Evolutionary conservation across 805 yeast genomes (phyloP), one percentile per base, ranked within the genome.

Genomic region (Lachancea kluyveri): DNA sequence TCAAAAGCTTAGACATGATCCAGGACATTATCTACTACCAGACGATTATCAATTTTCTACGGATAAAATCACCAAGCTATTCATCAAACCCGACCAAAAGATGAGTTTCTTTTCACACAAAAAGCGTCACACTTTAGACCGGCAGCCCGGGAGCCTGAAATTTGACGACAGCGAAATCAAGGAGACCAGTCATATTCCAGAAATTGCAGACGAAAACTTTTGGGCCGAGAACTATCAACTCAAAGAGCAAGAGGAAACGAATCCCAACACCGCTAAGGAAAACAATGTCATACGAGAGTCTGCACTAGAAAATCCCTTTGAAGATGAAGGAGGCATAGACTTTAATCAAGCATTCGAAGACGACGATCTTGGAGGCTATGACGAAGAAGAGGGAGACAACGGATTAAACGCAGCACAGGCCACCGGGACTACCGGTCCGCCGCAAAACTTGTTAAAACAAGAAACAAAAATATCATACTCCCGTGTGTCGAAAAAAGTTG

Each of bases 11-110:
- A 52, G 68, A 50, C 49, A 51, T 8, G 60, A 69, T 4, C 61
- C 60, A 3, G 54, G 65, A 21, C 64, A 64, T 29, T 69, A 72
- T 45, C 51, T 75, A 26, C 59, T 85, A 6, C 95, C 95, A 0
- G 79, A 76, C 42, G 95, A 85, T 53, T 64, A 72, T 40, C 77
- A 72, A 40, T 85, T 82, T 55, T 71, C 79, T 5, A 77, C 95
- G 0, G 72, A 72, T 30, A 70, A 74, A 36, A 67, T 90, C 35
- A 71, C 82, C 6, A 70, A 70, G 35, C 62, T 85, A 20, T 83
- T 83, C 49, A 59, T 79, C 27, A 83, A 82, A 51, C 94, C 95
- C 3, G 51, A 52, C 8, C 65, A 65, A 31, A 54, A 64, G 23
- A 61, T 72, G 50, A 50, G 60, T 33, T 41, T 65, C 15, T 57